phyloP scores from a whole-genome alignment of 805 yeast genomes.

The Brettanomyces sp. region DNA sequence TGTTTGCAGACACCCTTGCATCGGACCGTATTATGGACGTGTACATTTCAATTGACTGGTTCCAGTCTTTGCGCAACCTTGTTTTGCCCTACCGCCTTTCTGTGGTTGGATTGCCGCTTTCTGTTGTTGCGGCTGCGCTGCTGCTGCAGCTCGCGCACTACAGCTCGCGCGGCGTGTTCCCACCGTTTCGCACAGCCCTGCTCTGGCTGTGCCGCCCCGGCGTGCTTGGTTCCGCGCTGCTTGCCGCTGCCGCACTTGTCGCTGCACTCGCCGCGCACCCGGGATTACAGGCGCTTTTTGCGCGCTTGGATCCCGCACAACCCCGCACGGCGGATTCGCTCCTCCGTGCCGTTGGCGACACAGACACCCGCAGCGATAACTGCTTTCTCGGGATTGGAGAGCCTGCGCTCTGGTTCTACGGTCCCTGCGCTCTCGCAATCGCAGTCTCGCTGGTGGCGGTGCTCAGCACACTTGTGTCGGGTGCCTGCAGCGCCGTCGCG shows the following conservation, averaged over 20 bases:
- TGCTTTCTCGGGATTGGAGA: constrained; percentile 64
- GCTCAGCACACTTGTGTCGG: constrained; percentile 23
- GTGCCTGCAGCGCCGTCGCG: constrained; percentile 7
- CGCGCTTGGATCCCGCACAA: too few species aligned
- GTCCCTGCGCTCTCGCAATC: constrained; percentile 43
- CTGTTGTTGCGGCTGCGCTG: constrained; percentile 42
- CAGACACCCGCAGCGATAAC: constrained; percentile 27
- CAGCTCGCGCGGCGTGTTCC: constrained; percentile 28
- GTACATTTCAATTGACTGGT: constrained; percentile 39
- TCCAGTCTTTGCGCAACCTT: constrained; percentile 55
- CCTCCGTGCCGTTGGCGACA: too few species aligned
- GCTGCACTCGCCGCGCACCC: too few species aligned
- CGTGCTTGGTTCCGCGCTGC: neutral
- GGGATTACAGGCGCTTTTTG: too few species aligned
- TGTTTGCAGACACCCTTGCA: constrained; percentile 36
- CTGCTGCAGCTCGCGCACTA: constrained; percentile 45
- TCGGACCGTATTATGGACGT: constrained; percentile 30
- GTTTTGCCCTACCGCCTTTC: constrained; percentile 73
- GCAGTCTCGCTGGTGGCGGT: constrained; percentile 35
- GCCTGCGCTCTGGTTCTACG: constrained; percentile 43
- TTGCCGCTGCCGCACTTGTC: too few species aligned
- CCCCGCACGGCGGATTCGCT: too few species aligned
- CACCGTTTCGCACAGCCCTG: constrained; percentile 39
- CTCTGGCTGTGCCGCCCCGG: constrained; percentile 24
- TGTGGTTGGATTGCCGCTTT: constrained; percentile 60